Conservation (phyloP, 225 moss, liverwort and hornwort genomes). For the Neckera pumila region DNA sequence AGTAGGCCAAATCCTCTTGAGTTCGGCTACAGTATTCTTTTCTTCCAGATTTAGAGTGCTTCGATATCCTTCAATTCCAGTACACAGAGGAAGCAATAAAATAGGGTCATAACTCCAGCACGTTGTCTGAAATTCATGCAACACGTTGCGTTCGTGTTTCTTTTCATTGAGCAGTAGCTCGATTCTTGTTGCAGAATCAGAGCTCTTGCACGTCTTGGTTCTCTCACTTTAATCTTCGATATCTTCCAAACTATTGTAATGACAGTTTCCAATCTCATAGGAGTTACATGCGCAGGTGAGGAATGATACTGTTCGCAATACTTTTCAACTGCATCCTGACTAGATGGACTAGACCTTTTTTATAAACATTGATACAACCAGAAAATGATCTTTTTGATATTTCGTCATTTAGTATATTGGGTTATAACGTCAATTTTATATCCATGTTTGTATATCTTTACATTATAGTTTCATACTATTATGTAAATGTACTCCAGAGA, state of each 20-base stretch:
- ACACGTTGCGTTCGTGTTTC: background rate
- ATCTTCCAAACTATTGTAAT: background rate
- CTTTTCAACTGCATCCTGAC: background rate
- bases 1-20: background rate
- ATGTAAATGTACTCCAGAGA: background rate
- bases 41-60: background rate
- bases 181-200: background rate
- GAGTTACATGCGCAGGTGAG: too few species aligned
- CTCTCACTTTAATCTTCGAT: background rate
- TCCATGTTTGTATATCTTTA: background rate
- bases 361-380: background rate
- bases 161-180: background rate
- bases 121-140: background rate
- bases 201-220: background rate
- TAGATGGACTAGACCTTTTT: background rate
- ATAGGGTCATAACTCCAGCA: background rate
- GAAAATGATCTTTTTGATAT: too few species aligned
- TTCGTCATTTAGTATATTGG: background rate
- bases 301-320: background rate
- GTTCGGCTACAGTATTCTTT: background rate
- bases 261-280: background rate
- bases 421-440: background rate
- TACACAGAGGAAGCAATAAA: background rate
- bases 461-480: background rate
- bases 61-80: background rate